A percentile compares a stretch with the other conserved stretches of the same genome.
phyloP scores from a whole-genome alignment of 768 basidiomycete genomes.

The Lactarius vividus region DNA sequence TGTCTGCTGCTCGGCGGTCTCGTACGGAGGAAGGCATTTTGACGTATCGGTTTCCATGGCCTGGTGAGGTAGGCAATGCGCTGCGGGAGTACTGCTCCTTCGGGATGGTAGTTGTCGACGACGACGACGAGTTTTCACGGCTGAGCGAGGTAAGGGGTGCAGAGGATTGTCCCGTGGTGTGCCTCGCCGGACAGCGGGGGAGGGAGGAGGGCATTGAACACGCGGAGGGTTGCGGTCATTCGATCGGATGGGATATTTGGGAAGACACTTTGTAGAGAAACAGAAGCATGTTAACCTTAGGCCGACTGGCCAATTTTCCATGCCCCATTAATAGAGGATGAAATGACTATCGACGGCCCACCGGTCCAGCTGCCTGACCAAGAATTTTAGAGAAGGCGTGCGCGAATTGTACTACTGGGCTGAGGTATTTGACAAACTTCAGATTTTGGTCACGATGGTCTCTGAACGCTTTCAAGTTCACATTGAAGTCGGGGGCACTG shows the following conservation, averaged over 20 bases:
- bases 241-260: conserved; percentile 21
- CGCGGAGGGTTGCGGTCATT: conserved; percentile 40
- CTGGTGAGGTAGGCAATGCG: conserved; percentile 27
- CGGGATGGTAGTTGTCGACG: conserved; percentile 37
- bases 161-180: conserved; percentile 37
- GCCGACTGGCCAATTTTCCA: not conserved
- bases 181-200: conserved; percentile 38
- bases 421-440: no score
- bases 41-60: conserved; percentile 41
- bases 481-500: no score
- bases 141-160: conserved; percentile 20
- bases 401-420: no score
- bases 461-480: no score
- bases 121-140: conserved; percentile 31
- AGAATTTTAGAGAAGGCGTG: no score
- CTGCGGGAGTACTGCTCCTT: conserved; percentile 28
- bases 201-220: conserved; percentile 32
- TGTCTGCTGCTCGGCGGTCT: conserved; percentile 29
- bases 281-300: not conserved
- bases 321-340: no score
- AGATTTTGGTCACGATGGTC: no score
- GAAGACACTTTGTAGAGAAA: conserved; percentile 29
- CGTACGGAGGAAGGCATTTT: conserved; percentile 5
- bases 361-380: no score
- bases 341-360: no score